Base-by-base conservation (phyloP, 1,139 yeast species). In the Kurtzmaniella quercitrusa region DNA sequence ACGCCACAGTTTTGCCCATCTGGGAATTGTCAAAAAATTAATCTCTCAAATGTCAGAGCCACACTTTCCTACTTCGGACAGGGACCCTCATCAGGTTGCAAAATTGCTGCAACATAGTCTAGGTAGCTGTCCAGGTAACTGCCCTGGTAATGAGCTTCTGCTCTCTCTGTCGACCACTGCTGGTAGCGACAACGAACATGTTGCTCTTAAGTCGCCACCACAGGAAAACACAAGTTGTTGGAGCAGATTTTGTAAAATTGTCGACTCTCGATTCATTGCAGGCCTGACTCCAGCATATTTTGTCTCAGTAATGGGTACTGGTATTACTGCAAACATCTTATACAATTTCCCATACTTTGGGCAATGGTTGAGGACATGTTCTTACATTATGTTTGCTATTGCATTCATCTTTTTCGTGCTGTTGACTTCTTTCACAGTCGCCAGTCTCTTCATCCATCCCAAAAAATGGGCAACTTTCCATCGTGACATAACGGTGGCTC, bases 291-390 rank as follows among this genome's bases (percentile, higher is more conserved):
- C 88, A 1, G 71, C 70, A 2, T 82, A 81, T 74, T 88, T 84
- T 61, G 84, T 85, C 33, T 70, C 80, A 40, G 75, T 81, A n/a
- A 89, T 89, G 96, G 96, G 95, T 2, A 77, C 85, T 1, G 96
- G 96, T 1, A 85, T 88, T 39, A 67, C 87, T 1, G 67, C 85
- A 3, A 61, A 75, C 34, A 66, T 86, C 8, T 65, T 88, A 41
- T 76, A 80, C 60, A 59, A 66, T 27, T 88, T 83, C 58, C 90
- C 95, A 0, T 85, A 79, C 56, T 73, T 70, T 1, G 74, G 82
- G 0, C 59, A 63, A 39, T 81, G 94, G 94, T 68, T 87, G 24
- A 54, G 68, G 39, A 61, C 77, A 2, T 68, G 81, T 43, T 83
- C 86, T 2, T 67, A 77, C 44, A 73, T 84, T 10, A 69, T 82